Evolutionary conservation across 2,329 filamentous ascomycete species (phyloP).

Genomic region (Coniochaeta hoffmannii): DNA sequence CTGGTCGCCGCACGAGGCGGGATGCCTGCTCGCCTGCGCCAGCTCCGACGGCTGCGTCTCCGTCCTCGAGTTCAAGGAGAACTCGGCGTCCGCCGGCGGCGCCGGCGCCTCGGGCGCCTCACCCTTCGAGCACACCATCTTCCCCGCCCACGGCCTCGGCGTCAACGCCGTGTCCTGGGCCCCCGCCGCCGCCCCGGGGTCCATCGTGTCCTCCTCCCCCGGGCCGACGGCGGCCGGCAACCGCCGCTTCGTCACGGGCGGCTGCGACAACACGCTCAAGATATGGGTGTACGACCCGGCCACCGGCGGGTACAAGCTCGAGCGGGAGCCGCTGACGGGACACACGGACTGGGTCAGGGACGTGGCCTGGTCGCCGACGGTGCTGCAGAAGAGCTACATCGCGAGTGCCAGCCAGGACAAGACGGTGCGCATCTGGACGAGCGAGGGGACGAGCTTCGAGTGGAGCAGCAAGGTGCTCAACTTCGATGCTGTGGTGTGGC

Average conservation of each 20-base stretch:
- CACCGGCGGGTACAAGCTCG: constrained; percentile 54
- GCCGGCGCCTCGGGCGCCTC: constrained; percentile 9
- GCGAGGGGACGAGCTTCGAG: constrained; percentile 57
- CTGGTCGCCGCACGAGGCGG: constrained; percentile 95
- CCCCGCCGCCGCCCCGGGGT: constrained; percentile 75
- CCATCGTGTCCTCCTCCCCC: constrained; percentile 67
- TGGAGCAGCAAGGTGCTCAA: constrained; percentile 83
- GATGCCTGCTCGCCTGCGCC: constrained; percentile 89
- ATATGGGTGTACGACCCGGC: constrained; percentile 76
- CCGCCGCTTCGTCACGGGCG: constrained; percentile 86
- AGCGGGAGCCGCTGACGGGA: constrained; percentile 61
- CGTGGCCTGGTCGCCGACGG: constrained; percentile 93
- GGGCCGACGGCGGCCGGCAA: constrained; percentile 54
- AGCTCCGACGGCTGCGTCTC: constrained; percentile 90
- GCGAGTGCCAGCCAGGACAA: constrained; percentile 93
- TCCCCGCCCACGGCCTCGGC: constrained; percentile 86
- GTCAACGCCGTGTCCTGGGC: constrained; percentile 97
- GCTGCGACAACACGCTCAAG: constrained; percentile 88
- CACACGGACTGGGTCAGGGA: constrained; percentile 97
- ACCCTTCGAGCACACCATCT: constrained; percentile 74
- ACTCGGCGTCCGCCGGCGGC: too few species aligned
- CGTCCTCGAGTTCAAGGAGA: constrained; percentile 95
- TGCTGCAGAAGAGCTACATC: constrained; percentile 94
- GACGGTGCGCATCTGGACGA: constrained; percentile 96
- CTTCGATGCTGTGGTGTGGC: constrained; percentile 88